phyloP scores from a whole-genome alignment of 1,139 yeast genomes.

The Scheffersomyces lignicola region DNA sequence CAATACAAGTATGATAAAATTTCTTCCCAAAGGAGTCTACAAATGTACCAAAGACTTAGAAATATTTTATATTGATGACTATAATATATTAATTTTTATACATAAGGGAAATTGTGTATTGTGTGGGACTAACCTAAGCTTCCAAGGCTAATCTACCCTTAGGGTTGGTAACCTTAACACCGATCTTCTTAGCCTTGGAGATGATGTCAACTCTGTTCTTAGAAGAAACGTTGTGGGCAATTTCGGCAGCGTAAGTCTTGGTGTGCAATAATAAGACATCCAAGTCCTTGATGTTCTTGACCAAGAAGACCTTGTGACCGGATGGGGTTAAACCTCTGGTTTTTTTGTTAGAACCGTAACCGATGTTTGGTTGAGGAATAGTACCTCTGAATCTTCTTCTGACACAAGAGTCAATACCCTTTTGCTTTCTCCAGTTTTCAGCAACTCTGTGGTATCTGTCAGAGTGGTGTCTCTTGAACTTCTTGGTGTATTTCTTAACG shows the following conservation, averaged over 20 bases:
- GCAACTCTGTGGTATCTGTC: slow-evolving; percentile 99
- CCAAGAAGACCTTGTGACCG: slow-evolving; percentile 97
- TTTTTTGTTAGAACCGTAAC: slow-evolving; percentile 99
- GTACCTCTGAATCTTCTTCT: slow-evolving; percentile 99
- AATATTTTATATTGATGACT: slow-evolving; percentile 1
- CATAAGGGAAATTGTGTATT: not conserved
- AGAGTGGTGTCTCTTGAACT: slow-evolving; percentile 99
- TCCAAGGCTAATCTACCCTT: slow-evolving; percentile 98
- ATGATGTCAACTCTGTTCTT: slow-evolving; percentile 97
- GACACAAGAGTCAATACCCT: slow-evolving; percentile 99
- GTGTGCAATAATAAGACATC: slow-evolving; percentile 96
- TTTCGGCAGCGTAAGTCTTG: slow-evolving; percentile 99
- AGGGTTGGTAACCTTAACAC: slow-evolving; percentile 99
- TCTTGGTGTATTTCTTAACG: slow-evolving; percentile 98
- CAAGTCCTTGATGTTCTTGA: slow-evolving; percentile 89
- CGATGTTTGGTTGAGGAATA: slow-evolving; percentile 98
- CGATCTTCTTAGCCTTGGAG: slow-evolving; percentile 97
- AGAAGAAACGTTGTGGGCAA: slow-evolving; percentile 97
- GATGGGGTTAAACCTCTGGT: slow-evolving; percentile 95
- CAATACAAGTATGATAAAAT: too few relatives aligned
- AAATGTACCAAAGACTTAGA: too few relatives aligned
- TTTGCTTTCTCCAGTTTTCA: slow-evolving; percentile 99
- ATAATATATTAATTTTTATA: slow-evolving; percentile 3
- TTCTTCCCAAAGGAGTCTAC: too few relatives aligned
- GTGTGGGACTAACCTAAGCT: slow-evolving; percentile 62